Conservation (phyloP, 495 filamentous ascomycete species). For the Gamarada debralockiae region DNA sequence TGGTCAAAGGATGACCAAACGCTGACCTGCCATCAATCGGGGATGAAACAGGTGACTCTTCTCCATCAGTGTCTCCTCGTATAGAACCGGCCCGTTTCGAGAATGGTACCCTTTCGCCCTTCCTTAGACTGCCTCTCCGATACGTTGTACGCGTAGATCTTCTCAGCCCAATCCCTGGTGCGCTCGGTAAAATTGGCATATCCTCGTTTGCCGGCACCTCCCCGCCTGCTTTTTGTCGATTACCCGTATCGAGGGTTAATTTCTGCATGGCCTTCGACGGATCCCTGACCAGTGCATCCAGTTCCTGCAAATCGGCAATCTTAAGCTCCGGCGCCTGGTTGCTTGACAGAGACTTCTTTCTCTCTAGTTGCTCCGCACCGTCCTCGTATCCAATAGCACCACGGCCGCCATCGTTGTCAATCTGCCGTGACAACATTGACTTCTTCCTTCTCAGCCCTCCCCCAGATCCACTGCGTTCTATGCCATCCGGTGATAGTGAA, state of each 20-base stretch:
- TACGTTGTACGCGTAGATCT: conserved; percentile 93
- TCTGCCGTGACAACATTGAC: conserved; percentile 91
- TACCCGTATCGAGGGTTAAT: conserved; percentile 49
- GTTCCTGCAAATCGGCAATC: conserved; percentile 57
- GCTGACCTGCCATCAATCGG: conserved; percentile 19
- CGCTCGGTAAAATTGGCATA: conserved; percentile 77
- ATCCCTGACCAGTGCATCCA: conserved; percentile 80
- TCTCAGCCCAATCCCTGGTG: conserved; percentile 68
- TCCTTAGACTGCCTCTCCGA: conserved; percentile 76
- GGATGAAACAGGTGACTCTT: conserved; percentile 37
- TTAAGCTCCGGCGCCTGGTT: conserved; percentile 52
- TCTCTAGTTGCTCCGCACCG: conserved; percentile 79
- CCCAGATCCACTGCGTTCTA: conserved; percentile 54
- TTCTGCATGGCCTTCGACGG: conserved; percentile 60
- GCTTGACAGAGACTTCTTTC: conserved; percentile 61
- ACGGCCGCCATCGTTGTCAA: conserved; percentile 65
- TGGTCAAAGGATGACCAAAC: conserved; percentile 20
- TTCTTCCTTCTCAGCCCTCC: conserved; percentile 76
- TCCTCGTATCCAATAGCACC: conserved; percentile 70
- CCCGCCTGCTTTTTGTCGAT: conserved; percentile 27
- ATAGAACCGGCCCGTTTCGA: conserved; percentile 63
- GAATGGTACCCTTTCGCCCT: conserved; percentile 71
- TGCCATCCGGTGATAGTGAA: conserved; percentile 61
- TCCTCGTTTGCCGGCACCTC: conserved; percentile 63
- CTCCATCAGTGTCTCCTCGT: conserved; percentile 53